Evolutionary conservation across 306 rosid species (phyloP), one percentile per base, ranked within the genome.

Genomic region (Glycine tomentella): DNA sequence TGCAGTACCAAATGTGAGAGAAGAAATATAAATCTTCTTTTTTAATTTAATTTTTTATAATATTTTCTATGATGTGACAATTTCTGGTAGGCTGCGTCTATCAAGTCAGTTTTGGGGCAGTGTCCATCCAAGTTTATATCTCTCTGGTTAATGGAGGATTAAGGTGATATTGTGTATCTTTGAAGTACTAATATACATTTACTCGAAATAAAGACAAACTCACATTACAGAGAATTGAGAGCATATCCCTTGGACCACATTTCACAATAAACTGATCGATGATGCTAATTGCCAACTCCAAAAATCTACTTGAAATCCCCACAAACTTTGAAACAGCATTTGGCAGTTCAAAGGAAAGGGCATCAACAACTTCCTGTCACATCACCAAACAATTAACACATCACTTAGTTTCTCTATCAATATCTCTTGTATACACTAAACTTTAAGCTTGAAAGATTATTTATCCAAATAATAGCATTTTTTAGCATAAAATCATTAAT

Each of bases 201-300:
- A 61, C 62, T n/a, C n/a, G 0, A 2, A 77, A 17, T 5, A 73
- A 52, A 69, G 49, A 58, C 12, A 48, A 53, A 70, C 76, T 75
- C 71, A 84, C 90, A 80, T 89, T 91, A 61, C 99, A 89, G 75
- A 95, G 91, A 88, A 91, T 69, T 34, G 97, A 79, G 79, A 91
- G 92, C 98, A 93, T 89, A 72, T 91, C 97, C 80, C 96, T 86
- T 15, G 98, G 97, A 84, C 88, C 88, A 84, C 97, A 90, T 57
- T 59, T 78, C 9, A 44, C 73, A 56, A 90, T 80, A 75, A 91
- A 84, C 82, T 83, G 90, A 87, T 88, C 89, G 9, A 93, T 89
- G 74, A 89, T 86, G 59, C 82, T 72, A 20, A 80, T 88, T 68
- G 92, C 92, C 51, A 87, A 75, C 84, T 89, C 93, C 87, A 82